Evolutionary conservation across 2,329 filamentous ascomycete genomes (phyloP), one percentile per base, ranked within the genome.

Genomic region (Periconia digitata): DNA sequence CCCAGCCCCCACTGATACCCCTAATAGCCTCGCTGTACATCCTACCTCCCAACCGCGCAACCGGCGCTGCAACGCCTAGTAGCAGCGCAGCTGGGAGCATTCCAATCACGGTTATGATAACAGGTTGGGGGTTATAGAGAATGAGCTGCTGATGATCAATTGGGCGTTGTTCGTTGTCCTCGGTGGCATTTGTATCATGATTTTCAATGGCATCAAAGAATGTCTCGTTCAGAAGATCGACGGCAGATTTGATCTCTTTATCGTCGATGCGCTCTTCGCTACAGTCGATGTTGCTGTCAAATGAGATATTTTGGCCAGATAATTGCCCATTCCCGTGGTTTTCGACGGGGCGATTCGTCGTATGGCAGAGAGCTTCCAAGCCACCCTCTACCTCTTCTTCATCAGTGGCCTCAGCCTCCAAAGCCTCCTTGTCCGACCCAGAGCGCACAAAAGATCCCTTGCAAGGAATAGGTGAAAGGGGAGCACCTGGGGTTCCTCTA

Each of bases 61-160:
- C 27, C 6, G 38, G 44, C 32, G 46, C 43, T 10, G 46, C 55
- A 24, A 53, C 52, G 8, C 38, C 44, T 59, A 59, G 66, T 40
- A 67, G 59, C 49, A 66, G 52, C n/a, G 56, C 53, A 16, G 44
- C 44, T 7, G 65, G 65, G 8, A 67, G 45, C 56, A 66, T 52
- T 12, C 40, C 53, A 13, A 67, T 58, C 20, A 63, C 52, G 3
- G 51, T 61, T 47, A 67, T 36, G 43, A 67, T 61, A 16, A 56
- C 50, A 15, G 64, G 60, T 4, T 32, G 27, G 13, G 59, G 40
- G 2, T 44, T 35, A 10, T 47, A 40, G 1, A 49, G 21, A 1
- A 54, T 49, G 16, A 53, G 13, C 20, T 57, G 47, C 21, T 50
- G n/a, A n/a, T n/a, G n/a, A 48, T 10, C 47, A 23, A 6, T 46